Evolutionary conservation across 768 basidiomycete species (phyloP).

Genomic region (Pluteus cervinus): DNA sequence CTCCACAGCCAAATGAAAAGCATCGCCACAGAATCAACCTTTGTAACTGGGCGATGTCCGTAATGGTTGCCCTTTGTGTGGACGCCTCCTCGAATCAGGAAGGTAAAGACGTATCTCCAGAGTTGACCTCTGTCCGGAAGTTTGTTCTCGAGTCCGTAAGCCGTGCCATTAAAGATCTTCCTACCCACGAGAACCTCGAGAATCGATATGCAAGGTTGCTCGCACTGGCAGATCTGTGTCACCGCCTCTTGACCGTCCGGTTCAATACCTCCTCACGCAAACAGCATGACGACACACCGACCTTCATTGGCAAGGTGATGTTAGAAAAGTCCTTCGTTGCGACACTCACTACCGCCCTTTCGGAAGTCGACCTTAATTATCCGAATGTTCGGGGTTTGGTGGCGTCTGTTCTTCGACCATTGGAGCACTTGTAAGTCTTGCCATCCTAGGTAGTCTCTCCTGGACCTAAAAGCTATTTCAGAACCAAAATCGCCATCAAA

Average conservation of each 20-base stretch:
- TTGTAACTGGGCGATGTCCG: conserved; percentile 85
- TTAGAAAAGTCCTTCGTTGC: conserved; percentile 95
- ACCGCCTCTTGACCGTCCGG: conserved; percentile 79
- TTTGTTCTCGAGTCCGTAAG: conserved; percentile 86
- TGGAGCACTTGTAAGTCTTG: conserved; percentile 77
- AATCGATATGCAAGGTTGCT: conserved; percentile 83
- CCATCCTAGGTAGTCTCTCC: background rate
- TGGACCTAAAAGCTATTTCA: conserved; percentile 23
- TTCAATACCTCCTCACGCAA: conserved; percentile 55
- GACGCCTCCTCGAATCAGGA: conserved; percentile 66
- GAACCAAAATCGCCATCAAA: conserved; percentile 96
- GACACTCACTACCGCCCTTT: conserved; percentile 78
- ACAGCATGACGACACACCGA: conserved; percentile 66
- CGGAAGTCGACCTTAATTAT: conserved; percentile 94
- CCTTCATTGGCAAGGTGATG: conserved; percentile 97
- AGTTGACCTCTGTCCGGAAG: conserved; percentile 87
- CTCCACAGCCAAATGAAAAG: conserved; percentile 50
- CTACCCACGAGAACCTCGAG: conserved; percentile 54
- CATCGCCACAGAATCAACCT: conserved; percentile 53
- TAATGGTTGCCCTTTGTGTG: conserved; percentile 89
- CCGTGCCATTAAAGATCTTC: conserved; percentile 78
- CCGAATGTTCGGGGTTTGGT: conserved; percentile 84
- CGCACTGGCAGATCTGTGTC: conserved; percentile 81
- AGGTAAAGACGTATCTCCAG: conserved; percentile 68
- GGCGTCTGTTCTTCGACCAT: conserved; percentile 80